These are phyloP conservation scores for Saksenaea vasiformis DNA, from an alignment of 371 early-diverging fungal genomes.

Conservation along the genomic window DNA sequence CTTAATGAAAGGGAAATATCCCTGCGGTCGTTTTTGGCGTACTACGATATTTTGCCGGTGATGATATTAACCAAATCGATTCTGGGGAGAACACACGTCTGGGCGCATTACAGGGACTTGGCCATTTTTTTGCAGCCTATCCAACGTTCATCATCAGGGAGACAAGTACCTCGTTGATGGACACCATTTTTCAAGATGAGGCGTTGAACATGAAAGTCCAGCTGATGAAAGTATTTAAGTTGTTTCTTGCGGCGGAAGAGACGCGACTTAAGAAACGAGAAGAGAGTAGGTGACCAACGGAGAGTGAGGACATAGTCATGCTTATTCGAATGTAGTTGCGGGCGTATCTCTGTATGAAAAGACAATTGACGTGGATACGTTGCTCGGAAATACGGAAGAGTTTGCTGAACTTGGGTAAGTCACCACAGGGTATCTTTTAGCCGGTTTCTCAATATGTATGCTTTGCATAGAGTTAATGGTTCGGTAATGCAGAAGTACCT, in stretches of 20 bases:
- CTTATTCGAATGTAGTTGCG: conserved; percentile 4
- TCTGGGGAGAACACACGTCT: conserved; percentile 20
- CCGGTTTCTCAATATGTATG: not conserved
- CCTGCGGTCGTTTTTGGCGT: conserved; percentile 6
- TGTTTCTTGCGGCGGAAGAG: conserved; percentile 71
- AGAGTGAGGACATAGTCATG: not conserved
- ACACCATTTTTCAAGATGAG: conserved; percentile 58
- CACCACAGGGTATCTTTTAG: not conserved
- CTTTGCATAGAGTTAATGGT: conserved; percentile 61
- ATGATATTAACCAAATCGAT: conserved; percentile 14
- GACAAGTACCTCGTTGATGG: conserved; percentile 65
- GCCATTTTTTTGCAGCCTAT: conserved; percentile 70
- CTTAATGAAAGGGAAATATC: conserved; percentile 1
- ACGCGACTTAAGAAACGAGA: conserved; percentile 45
- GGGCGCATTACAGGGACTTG: conserved; percentile 47
- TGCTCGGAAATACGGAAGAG: conserved; percentile 80
- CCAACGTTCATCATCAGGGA: conserved; percentile 71
- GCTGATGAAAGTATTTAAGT: conserved; percentile 68
- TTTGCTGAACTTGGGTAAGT: conserved; percentile 74
- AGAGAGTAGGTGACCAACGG: conserved; percentile 20
- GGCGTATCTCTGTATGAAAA: conserved; percentile 26
- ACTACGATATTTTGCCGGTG: conserved; percentile 9
- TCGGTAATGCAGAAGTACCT: conserved; percentile 87
- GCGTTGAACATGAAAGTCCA: conserved; percentile 58
- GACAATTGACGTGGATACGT: conserved; percentile 66